These are phyloP conservation scores for Funneliformis caledonium DNA, from an alignment of 371 early-diverging fungal genomes.

Conservation along the genomic window DNA sequence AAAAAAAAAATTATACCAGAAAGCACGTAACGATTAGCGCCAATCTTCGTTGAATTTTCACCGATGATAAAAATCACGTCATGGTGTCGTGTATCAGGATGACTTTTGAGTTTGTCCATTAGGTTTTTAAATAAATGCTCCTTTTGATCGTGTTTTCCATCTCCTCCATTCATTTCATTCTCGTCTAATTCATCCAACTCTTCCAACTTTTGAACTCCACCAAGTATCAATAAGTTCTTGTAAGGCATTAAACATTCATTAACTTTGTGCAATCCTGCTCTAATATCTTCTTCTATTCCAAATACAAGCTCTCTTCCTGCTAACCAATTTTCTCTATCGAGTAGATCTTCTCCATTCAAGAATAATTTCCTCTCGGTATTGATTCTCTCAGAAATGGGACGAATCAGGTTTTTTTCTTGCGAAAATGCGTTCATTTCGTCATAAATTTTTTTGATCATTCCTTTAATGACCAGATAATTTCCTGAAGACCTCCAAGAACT, in stretches of 20 bases:
- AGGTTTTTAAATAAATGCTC: not conserved
- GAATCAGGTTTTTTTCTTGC: not conserved
- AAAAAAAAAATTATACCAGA: not conserved
- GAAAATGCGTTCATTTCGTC: not conserved
- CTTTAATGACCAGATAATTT: not conserved
- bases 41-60: not conserved
- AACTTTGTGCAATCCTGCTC: not conserved
- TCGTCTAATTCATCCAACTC: not conserved
- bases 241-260: conserved; percentile 5
- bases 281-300: not conserved
- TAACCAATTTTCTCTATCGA: not conserved
- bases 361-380: not conserved
- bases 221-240: not conserved
- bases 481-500: not conserved
- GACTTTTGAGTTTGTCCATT: not conserved
- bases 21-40: conserved; percentile 20
- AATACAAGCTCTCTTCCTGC: conserved; percentile 11
- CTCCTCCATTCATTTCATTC: not conserved
- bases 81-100: not conserved
- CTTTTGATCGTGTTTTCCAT: not conserved
- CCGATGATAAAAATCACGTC: not conserved
- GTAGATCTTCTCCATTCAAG: conserved; percentile 19
- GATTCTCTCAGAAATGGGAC: not conserved
- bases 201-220: not conserved
- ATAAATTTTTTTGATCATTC: not conserved